phyloP scores from a whole-genome alignment of 768 basidiomycete genomes.

The Suillus sp. region DNA sequence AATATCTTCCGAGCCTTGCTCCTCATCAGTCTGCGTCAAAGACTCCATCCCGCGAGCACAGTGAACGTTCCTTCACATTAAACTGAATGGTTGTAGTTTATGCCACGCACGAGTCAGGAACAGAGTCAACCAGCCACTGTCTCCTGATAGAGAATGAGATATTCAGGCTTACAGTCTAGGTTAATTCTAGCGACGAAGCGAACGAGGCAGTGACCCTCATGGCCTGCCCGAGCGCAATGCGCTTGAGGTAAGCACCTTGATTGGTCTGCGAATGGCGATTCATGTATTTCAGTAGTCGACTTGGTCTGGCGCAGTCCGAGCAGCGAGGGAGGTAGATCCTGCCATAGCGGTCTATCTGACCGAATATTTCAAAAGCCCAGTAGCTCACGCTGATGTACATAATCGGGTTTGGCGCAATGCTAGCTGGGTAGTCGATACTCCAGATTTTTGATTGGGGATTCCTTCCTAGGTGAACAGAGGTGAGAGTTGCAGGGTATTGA shows the following conservation, averaged over 20 bases:
- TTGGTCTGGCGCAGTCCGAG: constrained; percentile 70
- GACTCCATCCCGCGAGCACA: no score
- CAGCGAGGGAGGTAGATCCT: constrained; percentile 81
- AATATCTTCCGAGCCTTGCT: no score
- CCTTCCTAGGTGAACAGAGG: constrained; percentile 54
- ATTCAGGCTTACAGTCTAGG: no score
- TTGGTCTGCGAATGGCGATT: background rate
- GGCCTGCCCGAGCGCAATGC: constrained; percentile 67
- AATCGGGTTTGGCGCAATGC: constrained; percentile 76
- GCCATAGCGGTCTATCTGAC: constrained; percentile 78
- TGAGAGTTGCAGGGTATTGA: constrained; percentile 81
- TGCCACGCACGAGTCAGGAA: no score
- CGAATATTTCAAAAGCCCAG: constrained; percentile 76
- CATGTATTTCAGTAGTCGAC: constrained; percentile 41
- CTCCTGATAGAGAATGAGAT: no score
- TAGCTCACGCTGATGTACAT: constrained; percentile 70
- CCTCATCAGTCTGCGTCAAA: no score
- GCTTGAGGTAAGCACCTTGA: constrained; percentile 51
- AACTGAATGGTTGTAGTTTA: no score
- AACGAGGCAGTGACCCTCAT: no score
- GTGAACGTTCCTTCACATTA: no score
- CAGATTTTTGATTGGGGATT: constrained; percentile 86
- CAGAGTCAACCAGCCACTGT: no score
- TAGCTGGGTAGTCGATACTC: constrained; percentile 64
- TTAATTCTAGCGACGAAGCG: no score